Evolutionary conservation across 257 asterid species (phyloP).

Genomic region (Perilla frutescens): DNA sequence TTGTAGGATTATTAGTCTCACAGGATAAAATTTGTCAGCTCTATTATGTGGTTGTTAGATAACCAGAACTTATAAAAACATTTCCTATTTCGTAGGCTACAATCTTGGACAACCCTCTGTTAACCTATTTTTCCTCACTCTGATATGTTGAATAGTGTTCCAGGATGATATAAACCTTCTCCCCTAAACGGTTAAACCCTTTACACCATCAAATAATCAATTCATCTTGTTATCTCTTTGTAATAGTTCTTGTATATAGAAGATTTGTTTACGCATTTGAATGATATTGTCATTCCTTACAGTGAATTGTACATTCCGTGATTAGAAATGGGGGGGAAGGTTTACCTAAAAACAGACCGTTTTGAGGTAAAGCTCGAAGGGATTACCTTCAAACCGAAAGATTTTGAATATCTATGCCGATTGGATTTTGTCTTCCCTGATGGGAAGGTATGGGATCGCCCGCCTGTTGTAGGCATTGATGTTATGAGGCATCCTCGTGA

Average conservation of each 20-base stretch:
- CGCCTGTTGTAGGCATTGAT: constrained; percentile 81
- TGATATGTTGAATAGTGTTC: neutral
- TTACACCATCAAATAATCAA: neutral
- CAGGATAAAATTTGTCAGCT: neutral
- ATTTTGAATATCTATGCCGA: constrained; percentile 68
- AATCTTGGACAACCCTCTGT: constrained; percentile 2
- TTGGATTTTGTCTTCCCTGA: constrained; percentile 80
- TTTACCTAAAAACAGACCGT: constrained; percentile 67
- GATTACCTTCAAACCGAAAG: constrained; percentile 73
- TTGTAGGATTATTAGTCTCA: neutral
- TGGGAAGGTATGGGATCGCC: constrained; percentile 64
- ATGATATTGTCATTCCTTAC: neutral
- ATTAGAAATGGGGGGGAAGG: constrained; percentile 64
- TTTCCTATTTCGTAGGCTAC: constrained; percentile 5
- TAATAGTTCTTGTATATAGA: neutral
- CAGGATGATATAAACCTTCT: neutral
- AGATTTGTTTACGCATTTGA: neutral
- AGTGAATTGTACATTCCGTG: neutral
- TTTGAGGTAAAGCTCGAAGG: constrained; percentile 93
- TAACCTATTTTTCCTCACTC: constrained; percentile 13
- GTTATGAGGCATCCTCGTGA: constrained; percentile 90
- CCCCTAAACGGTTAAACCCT: constrained; percentile 9
- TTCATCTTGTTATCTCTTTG: constrained; percentile 25
- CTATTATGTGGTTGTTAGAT: neutral
- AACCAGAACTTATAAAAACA: neutral